Conservation (phyloP, 768 basidiomycete species). For the Auricularia cornea region DNA sequence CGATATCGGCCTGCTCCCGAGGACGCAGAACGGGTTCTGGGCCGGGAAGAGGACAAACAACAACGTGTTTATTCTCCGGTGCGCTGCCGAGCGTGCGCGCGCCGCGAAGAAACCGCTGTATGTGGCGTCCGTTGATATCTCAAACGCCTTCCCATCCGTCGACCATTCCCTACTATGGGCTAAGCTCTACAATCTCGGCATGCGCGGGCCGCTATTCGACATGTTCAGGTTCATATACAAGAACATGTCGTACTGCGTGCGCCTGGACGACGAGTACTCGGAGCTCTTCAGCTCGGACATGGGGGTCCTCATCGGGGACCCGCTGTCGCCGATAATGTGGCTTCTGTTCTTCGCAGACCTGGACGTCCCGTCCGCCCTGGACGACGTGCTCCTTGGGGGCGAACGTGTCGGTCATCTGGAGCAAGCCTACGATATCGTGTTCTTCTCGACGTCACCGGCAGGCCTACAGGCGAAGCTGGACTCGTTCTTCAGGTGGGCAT, state of each 20-base stretch:
- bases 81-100: slow-evolving; percentile 15
- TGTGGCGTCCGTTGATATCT: slow-evolving; percentile 16
- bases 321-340: slow-evolving; percentile 21
- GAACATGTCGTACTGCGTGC: slow-evolving; percentile 12
- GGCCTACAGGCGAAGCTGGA: slow-evolving; percentile 15
- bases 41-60: slow-evolving; percentile 11
- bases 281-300: slow-evolving; percentile 14
- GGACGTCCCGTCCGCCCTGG: slow-evolving; percentile 1
- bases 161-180: slow-evolving; percentile 25
- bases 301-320: slow-evolving; percentile 22
- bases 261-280: slow-evolving; percentile 4
- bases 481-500: slow-evolving; percentile 16
- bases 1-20: slow-evolving; percentile 7
- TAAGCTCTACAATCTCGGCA: slow-evolving; percentile 18
- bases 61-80: slow-evolving; percentile 13
- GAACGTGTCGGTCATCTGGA: slow-evolving; percentile 8
- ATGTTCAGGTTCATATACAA: slow-evolving; percentile 7
- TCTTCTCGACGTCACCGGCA: slow-evolving; percentile 12
- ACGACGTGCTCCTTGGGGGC: slow-evolving; percentile 8
- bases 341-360: slow-evolving; percentile 20
- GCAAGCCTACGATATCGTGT: slow-evolving; percentile 21
- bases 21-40: slow-evolving; percentile 19
- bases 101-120: slow-evolving; percentile 12
- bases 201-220: slow-evolving; percentile 10
- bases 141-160: slow-evolving; percentile 16